Base-by-base conservation (phyloP, 108 stramenopile genomes). In the Pseudonitzschia delicatissima region DNA sequence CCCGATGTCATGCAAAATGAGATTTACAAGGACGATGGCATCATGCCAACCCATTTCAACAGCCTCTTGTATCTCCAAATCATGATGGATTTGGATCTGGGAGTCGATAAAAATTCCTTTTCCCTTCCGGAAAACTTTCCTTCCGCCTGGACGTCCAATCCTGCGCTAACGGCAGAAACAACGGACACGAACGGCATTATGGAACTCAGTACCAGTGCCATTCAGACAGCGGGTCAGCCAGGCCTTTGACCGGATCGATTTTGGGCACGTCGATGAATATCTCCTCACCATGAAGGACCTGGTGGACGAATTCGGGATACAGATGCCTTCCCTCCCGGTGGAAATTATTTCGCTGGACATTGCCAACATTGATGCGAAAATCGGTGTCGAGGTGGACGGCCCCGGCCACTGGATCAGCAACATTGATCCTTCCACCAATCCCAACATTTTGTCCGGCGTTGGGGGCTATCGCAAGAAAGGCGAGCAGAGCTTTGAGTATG, bases 341-440 rank as follows among this genome's bases (percentile, higher is more conserved):
- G 61, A 70, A 18, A 40, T 71, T 20, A 50, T 70, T 27, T 68
- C 67, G 13, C 36, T 74, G 42, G 91, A 92, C 67, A 82, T 92
- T 72, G 91, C 91, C 49, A 78, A 92, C 59, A 47, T 83, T 26
- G 71, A 77, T 4, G 25, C 60, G 12, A 69, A 67, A 35, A 75
- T 94, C 36, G 92, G 89, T 11, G 77, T 94, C 29, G 92, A 94
- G 74, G 88, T 94, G 1, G 92, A 94, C 53, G 92, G 92, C 42
- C 92, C 92, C 2, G 82, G 80, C 8, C 92, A 94, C 72, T 94
- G 83, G 45, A 65, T 87, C 23, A 75, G 51, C 7, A 66, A 83
- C n/a, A 76, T 93, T 34, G 88, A 90, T 29, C 47, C 47, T 18
- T 18, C 9, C 9, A 48, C 47, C 47, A 61, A 58, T 40, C 64